Percentiles rank a stretch among this genome's conserved stretches.
Evolutionary conservation across 108 stramenopile genomes (phyloP).

Genomic region (Cyclotella baltica): DNA sequence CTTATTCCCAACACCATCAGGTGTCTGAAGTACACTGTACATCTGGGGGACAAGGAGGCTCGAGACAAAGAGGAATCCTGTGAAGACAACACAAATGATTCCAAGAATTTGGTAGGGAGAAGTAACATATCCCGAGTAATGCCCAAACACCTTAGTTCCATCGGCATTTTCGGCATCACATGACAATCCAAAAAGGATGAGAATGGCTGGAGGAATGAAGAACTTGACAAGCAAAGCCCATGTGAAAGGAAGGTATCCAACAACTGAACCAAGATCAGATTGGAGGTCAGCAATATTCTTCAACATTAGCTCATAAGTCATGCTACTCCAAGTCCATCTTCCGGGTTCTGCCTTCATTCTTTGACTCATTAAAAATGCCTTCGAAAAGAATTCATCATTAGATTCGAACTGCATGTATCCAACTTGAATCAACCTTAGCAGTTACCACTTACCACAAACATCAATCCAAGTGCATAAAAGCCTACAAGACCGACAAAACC

Average conservation of each 20-base stretch:
- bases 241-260: constrained; percentile 56
- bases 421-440: no score
- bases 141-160: constrained; percentile 43
- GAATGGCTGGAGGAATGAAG: constrained; percentile 60
- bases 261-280: constrained; percentile 40
- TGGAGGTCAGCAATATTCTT: constrained; percentile 51
- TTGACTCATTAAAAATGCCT: constrained; percentile 24
- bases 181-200: constrained; percentile 50
- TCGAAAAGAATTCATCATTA: no score
- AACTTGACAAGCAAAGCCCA: constrained; percentile 65
- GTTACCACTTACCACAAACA: no score
- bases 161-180: constrained; percentile 31
- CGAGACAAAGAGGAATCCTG: constrained; percentile 38
- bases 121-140: constrained; percentile 42
- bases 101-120: constrained; percentile 63
- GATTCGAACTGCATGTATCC: no score
- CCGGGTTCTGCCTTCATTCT: constrained; percentile 10
- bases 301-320: constrained; percentile 53
- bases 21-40: background rate
- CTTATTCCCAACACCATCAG: background rate
- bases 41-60: constrained; percentile 49
- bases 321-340: constrained; percentile 29
- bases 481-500: constrained; percentile 56
- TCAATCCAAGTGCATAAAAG: constrained; percentile 39
- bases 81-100: constrained; percentile 50